These are phyloP conservation scores for Circinella umbellata DNA, from an alignment of 371 early-diverging fungal genomes.

Conservation along the genomic window DNA sequence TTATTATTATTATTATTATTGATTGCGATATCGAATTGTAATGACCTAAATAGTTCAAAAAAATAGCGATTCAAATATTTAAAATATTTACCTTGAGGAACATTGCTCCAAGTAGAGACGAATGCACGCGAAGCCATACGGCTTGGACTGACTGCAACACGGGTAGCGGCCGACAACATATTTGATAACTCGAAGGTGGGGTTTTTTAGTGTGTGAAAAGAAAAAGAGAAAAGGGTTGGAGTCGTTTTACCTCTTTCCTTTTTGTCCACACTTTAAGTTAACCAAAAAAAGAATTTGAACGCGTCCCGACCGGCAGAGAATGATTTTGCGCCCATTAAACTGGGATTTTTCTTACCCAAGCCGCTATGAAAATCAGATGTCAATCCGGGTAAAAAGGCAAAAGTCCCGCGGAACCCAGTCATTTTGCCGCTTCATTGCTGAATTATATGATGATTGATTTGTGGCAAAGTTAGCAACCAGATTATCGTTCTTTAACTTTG, in stretches of 20 bases:
- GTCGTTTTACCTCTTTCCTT: neutral
- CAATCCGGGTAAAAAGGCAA: neutral
- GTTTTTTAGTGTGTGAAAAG: conserved; percentile 15
- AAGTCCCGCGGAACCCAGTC: conserved; percentile 6
- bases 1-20: neutral
- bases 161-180: conserved; percentile 56
- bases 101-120: conserved; percentile 76
- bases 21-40: neutral
- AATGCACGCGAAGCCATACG: conserved; percentile 58
- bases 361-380: conserved; percentile 2
- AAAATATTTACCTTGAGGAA: conserved; percentile 67
- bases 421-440: neutral
- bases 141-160: conserved; percentile 45
- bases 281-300: neutral
- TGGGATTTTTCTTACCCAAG: conserved; percentile 2
- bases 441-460: conserved; percentile 1
- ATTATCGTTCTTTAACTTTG: neutral
- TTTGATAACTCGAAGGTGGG: neutral
- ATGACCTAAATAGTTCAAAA: neutral
- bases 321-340: neutral
- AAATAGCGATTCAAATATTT: neutral
- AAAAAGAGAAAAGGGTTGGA: conserved; percentile 16
- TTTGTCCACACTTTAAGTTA: neutral
- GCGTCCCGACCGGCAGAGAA: conserved; percentile 4
- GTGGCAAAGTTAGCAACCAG: neutral